A percentile compares a stretch with the other conserved stretches of the same genome.
Conservation (phyloP, 768 basidiomycete species). For the Coprinellus micaceus region DNA sequence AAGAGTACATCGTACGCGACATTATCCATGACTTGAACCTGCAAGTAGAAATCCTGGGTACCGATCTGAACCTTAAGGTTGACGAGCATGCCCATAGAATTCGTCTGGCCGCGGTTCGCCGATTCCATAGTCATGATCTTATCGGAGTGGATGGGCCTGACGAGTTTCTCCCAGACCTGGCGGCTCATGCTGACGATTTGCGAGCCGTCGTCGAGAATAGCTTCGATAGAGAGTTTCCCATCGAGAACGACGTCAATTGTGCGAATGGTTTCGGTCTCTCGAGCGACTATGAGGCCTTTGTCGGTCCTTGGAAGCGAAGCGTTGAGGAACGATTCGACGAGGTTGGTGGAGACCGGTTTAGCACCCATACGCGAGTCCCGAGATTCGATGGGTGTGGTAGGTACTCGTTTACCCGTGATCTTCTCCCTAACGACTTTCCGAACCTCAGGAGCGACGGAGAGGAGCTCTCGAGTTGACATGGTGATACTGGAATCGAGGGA, state of each 20-base stretch:
- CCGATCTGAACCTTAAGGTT: constrained; percentile 17
- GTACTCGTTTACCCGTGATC: constrained; percentile 5
- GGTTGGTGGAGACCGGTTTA: not conserved
- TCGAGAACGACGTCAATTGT: constrained; percentile 11
- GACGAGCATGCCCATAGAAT: constrained; percentile 15
- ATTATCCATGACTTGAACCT: constrained; percentile 19
- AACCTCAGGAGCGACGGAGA: constrained; percentile 14
- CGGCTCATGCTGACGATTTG: constrained; percentile 12
- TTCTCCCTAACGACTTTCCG: constrained; percentile 13
- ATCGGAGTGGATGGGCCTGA: constrained; percentile 9
- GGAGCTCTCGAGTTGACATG: constrained; percentile 14
- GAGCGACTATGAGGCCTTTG: constrained; percentile 7
- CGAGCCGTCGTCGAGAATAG: constrained; percentile 17
- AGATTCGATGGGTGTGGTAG: too few relatives aligned
- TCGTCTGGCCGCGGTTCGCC: constrained; percentile 13
- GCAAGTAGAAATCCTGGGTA: constrained; percentile 15
- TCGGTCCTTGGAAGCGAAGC: not conserved
- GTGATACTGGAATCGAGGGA: constrained; percentile 13
- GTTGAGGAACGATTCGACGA: not conserved
- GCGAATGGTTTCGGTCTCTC: constrained; percentile 13
- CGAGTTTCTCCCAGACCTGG: constrained; percentile 17
- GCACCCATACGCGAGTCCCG: not conserved
- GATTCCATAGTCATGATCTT: constrained; percentile 18
- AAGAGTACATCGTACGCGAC: constrained; percentile 21
- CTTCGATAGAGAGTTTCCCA: constrained; percentile 6